phyloP scores from a whole-genome alignment of 202 grass and related monocot genomes.

The Carex arenaria region DNA sequence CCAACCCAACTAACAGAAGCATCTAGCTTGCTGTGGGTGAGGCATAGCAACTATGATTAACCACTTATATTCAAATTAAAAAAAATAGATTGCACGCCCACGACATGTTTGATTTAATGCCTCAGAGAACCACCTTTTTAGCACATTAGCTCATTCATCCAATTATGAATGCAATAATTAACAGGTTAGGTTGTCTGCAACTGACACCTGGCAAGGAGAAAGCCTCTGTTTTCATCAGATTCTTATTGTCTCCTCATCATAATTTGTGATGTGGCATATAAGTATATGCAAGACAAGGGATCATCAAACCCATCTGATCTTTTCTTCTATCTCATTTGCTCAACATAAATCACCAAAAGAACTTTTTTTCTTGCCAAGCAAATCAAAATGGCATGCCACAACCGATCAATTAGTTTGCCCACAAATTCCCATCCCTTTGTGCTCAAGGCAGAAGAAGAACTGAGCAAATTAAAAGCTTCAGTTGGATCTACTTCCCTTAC shows the following conservation, averaged over 20 bases:
- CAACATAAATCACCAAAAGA: not conserved
- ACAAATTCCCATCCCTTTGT: constrained; percentile 33
- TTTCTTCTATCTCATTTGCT: not conserved
- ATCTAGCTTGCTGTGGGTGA: not conserved
- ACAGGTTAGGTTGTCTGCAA: not conserved
- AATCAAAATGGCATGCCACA: constrained; percentile 26
- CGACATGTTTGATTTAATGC: not conserved
- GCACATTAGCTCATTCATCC: not conserved
- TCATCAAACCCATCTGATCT: not conserved
- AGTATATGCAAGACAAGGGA: not conserved
- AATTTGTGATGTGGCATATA: not conserved
- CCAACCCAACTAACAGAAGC: not conserved
- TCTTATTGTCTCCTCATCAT: not conserved
- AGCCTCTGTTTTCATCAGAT: not conserved
- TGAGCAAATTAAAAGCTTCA: constrained; percentile 42
- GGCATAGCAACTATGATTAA: not conserved
- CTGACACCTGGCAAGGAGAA: not conserved
- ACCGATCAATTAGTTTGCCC: constrained; percentile 54
- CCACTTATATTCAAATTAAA: not conserved
- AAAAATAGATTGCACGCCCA: not conserved
- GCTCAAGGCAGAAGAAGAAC: constrained; percentile 49
- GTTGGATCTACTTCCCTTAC: constrained; percentile 26
- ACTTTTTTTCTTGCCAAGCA: not conserved
- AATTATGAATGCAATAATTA: not conserved
- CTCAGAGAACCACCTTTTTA: not conserved